Base-by-base conservation (phyloP, 2,329 filamentous ascomycete genomes). In the Beauveria bassiana region DNA sequence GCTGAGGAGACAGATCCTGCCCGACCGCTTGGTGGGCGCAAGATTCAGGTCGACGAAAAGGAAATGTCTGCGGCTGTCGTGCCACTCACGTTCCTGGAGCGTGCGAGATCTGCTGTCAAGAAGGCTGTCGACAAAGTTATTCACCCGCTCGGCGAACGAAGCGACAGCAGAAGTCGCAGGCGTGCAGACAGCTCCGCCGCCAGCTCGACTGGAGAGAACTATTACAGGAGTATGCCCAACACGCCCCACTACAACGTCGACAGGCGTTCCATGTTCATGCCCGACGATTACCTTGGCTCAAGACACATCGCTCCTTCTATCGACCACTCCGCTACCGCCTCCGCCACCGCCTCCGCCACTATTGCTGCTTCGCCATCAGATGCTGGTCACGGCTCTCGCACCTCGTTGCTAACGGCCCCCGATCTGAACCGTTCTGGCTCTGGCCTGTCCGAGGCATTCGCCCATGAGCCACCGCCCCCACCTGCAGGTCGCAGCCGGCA, bases 1-100 rank as follows among this genome's bases (percentile, higher is more conserved):
- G 84, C 97, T n/a, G 91, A 96, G 68, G 91, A 96, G 65, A 96
- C 93, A 1, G 93, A 98, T 69, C 92, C 93, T 2, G 87, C 86
- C 43, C 84, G 87, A 42, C 88, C 88, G 63, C 88, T 86, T 38
- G 85, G 90, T 61, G 92, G 91, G 66, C 87, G 89, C 71, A 91
- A 86, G 74, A 98, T 99, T 68, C 88, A 97, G 72, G 91, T 98
- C 53, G 93, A 96, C 63, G 91, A 91, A 66, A 87, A 87, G 70
- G 95, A 99, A 74, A 86, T 99, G 69, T 93, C 91, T 51, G 85
- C 86, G 61, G 95, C 95, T 61, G 95, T 99, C 61, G 88, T 96
- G 18, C 93, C 93, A 42, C 85, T 97, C 56, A 93, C 89, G 8
- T 86, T 97, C 64, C 81, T 98, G 22, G 91, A 96, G 70, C 87